A percentile compares a stretch with the other conserved stretches of the same genome.
Evolutionary conservation across 257 asterid species (phyloP).

Genomic region (Cynanchum wilfordii): DNA sequence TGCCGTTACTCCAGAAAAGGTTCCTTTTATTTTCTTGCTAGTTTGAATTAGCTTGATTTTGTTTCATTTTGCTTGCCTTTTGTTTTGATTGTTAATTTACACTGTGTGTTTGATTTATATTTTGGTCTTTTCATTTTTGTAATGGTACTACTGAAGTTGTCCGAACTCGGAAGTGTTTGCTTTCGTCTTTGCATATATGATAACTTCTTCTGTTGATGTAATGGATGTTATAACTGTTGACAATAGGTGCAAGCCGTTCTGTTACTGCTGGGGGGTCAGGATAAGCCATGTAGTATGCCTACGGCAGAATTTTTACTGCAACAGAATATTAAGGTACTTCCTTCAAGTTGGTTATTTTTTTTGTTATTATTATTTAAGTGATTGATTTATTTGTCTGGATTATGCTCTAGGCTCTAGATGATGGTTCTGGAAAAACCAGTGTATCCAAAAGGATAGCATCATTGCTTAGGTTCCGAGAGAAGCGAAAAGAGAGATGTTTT

Average conservation of each 20-base stretch:
- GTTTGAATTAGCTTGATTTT: neutral
- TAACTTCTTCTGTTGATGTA: neutral
- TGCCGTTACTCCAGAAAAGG: slow-evolving; percentile 62
- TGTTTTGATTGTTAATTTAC: neutral
- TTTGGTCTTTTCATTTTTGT: neutral
- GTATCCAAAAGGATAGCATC: slow-evolving; percentile 33
- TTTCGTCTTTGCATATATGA: neutral
- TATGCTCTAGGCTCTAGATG: slow-evolving; percentile 19
- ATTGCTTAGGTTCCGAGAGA: slow-evolving; percentile 37
- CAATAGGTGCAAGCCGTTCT: slow-evolving; percentile 41
- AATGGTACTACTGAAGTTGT: neutral
- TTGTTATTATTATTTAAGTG: too few relatives aligned
- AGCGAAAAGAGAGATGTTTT: slow-evolving; percentile 39
- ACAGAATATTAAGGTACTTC: slow-evolving; percentile 22
- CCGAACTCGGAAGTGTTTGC: too few relatives aligned
- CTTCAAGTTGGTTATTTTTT: neutral
- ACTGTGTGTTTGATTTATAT: neutral
- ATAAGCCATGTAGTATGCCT: slow-evolving; percentile 24
- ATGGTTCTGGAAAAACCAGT: slow-evolving; percentile 20
- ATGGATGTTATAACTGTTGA: neutral
- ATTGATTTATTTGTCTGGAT: neutral
- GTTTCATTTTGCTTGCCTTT: neutral
- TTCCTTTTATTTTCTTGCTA: slow-evolving; percentile 2
- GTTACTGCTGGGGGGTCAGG: slow-evolving; percentile 28
- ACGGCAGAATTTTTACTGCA: slow-evolving; percentile 16